Conservation (phyloP, 495 filamentous ascomycete species). For the Thermothielavioides terrestris region DNA sequence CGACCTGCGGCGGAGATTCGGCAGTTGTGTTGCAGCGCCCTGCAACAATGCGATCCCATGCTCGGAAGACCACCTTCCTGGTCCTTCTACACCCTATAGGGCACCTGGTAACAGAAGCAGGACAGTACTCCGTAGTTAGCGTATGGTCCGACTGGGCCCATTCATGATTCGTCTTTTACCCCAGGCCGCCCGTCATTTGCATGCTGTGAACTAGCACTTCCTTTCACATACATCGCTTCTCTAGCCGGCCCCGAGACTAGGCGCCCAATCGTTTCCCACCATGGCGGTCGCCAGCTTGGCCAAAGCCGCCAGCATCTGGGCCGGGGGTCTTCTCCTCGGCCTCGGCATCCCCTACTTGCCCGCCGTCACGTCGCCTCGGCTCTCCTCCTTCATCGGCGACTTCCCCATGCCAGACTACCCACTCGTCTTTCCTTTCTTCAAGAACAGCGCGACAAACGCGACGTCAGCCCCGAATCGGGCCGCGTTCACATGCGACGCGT, state of each 20-base stretch:
- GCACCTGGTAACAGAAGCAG: not conserved
- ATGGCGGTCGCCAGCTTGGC: constrained; percentile 6
- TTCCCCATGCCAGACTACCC: constrained; percentile 18
- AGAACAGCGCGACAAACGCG: not conserved
- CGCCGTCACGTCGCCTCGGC: constrained; percentile 8
- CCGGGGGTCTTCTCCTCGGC: constrained; percentile 17
- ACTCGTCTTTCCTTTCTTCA: constrained; percentile 14
- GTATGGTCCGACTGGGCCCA: no score
- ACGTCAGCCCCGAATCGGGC: not conserved
- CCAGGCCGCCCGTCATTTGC: not conserved
- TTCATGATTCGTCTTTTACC: no score
- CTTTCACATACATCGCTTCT: not conserved
- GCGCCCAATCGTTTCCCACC: not conserved
- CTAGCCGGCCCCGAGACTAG: not conserved
- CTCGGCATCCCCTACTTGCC: constrained; percentile 18
- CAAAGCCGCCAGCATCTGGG: constrained; percentile 19
- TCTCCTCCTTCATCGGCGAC: constrained; percentile 18
- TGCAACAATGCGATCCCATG: not conserved
- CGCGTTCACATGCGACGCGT: constrained; percentile 21
- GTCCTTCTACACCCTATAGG: no score
- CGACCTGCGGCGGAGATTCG: constrained; percentile 7
- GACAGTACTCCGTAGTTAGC: not conserved
- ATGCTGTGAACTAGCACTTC: not conserved
- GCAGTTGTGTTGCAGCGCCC: constrained; percentile 6
- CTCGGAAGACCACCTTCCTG: constrained; percentile 10